Evolutionary conservation across 1,139 yeast genomes (phyloP).

Genomic region (Hyphopichia pseudoburtonii): DNA sequence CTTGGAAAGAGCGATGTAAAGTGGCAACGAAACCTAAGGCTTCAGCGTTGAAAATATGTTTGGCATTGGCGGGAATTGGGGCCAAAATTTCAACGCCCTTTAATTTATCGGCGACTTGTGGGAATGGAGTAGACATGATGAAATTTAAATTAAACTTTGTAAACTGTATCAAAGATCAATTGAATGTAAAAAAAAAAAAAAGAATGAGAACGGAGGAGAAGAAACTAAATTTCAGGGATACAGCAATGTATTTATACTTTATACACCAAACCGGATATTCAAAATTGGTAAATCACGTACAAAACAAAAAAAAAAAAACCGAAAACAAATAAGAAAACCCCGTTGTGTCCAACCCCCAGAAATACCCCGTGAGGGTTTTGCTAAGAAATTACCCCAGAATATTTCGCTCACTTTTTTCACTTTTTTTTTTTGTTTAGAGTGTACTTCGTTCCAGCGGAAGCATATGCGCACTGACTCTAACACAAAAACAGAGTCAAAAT

Average conservation of each 20-base stretch:
- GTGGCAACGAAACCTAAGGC: conserved; percentile 74
- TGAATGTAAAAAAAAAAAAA: not conserved
- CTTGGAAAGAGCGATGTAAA: conserved; percentile 69
- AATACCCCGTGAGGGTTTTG: too few species aligned
- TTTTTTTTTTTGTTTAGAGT: too few species aligned
- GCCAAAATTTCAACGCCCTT: conserved; percentile 69
- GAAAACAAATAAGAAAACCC: too few species aligned
- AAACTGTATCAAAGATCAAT: not conserved
- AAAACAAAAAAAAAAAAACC: too few species aligned
- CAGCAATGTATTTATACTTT: conserved; percentile 6
- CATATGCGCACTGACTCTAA: too few species aligned
- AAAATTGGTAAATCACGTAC: too few species aligned
- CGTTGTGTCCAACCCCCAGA: too few species aligned
- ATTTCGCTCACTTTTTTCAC: too few species aligned
- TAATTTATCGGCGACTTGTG: conserved; percentile 49
- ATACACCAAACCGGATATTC: too few species aligned
- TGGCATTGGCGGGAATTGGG: conserved; percentile 57
- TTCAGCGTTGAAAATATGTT: conserved; percentile 64
- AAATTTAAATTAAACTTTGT: not conserved
- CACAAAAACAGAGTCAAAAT: too few species aligned
- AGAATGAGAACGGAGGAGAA: conserved; percentile 1
- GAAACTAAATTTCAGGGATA: conserved; percentile 1
- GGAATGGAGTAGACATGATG: conserved; percentile 52
- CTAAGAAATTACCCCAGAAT: too few species aligned
- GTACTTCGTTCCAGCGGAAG: too few species aligned